Base-by-base conservation (phyloP, 2,329 filamentous ascomycete genomes). In the Scopulariopsis brevicaulis region DNA sequence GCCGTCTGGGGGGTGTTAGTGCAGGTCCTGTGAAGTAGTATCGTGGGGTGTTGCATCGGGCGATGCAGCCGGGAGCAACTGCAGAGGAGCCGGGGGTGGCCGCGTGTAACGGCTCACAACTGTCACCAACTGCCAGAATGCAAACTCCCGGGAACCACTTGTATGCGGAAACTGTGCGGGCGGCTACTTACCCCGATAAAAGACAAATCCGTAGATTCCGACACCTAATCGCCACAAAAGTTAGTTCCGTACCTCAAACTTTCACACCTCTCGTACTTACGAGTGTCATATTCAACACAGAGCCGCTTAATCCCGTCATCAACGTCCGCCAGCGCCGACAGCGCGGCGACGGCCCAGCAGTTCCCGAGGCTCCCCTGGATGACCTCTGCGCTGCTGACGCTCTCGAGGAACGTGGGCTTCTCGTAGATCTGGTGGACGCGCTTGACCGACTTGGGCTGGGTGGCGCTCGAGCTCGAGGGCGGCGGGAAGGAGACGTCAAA, bases 181-280 rank as follows among this genome's bases (percentile, higher is more conserved):
- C 40, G 18, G 48, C 25, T n/a, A 52, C 62, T 69, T 77, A 71
- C 81, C 81, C 67, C 90, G 77, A 68, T 87, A 89, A 68, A 96
- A 95, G 54, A 95, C 89, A 65, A 96, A 96, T 1, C 90, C 90
- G 65, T 95, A 96, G 3, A 95, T 90, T 10, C 90, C 90, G 55
- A 94, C 84, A 62, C 69, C 68, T 70, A 80, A 77, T 71, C 80
- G 75, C 28, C 8, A 53, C 22, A 61, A 25, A 15, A 32, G 53
- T 54, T 48, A 54, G 53, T 12, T 28, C 22, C 24, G 11, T 15
- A 3, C 43, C n/a, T 12, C 20, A 11, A 12, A 24, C 20, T 50
- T 40, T n/a, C 18, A n/a, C 12, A 14, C 8, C 18, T 34, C 11
- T 28, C 20, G 40, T 32, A 71, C 74, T 65, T 66, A 76, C 75